Conservation (phyloP, 148 eudicot genomes). For the Gaultheria prostrata region DNA sequence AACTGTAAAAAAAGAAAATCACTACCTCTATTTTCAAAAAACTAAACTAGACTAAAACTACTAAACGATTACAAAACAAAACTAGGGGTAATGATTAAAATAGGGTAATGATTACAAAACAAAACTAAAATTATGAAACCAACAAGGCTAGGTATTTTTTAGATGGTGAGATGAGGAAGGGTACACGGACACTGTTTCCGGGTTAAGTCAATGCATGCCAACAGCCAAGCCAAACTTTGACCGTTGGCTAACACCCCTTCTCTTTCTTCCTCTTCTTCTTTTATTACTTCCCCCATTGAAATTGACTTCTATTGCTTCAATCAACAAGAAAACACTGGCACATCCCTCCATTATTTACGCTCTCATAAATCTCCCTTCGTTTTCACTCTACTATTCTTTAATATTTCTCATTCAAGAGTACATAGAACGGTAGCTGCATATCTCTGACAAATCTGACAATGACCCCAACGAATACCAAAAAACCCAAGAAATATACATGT, state of each 20-base stretch:
- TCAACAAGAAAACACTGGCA: not conserved
- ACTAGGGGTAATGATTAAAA: no score
- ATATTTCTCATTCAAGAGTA: not conserved
- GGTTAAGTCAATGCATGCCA: no score
- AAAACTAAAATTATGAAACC: no score
- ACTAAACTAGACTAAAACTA: no score
- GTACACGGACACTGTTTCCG: no score
- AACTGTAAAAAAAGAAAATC: no score
- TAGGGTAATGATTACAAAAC: no score
- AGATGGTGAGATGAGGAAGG: no score
- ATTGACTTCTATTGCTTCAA: not conserved
- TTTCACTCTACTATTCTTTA: not conserved
- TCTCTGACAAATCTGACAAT: not conserved
- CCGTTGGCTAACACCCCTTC: constrained; percentile 2
- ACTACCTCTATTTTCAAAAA: no score
- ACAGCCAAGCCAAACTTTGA: constrained; percentile 10
- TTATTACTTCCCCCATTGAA: no score
- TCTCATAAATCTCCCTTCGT: not conserved
- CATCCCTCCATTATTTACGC: not conserved
- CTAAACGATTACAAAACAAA: no score
- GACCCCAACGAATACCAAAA: not conserved
- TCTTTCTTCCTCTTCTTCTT: not conserved
- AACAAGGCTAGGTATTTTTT: no score
- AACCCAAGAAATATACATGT: not conserved
- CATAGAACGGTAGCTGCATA: not conserved